These are phyloP conservation scores for Corniculantispora saksenae DNA, from an alignment of 2,329 filamentous ascomycete species.

Conservation along the genomic window DNA sequence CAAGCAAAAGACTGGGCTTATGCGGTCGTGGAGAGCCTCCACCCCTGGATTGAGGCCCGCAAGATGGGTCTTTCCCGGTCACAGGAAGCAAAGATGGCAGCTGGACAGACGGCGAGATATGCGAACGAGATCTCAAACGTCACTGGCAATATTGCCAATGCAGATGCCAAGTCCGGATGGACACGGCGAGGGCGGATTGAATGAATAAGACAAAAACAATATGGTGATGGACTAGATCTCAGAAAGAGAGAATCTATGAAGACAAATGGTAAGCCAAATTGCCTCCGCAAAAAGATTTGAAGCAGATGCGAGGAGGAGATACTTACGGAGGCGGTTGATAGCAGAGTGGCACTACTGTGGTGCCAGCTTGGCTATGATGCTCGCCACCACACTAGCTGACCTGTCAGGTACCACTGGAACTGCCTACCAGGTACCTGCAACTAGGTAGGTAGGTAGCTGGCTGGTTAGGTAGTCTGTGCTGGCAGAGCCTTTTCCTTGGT, in stretches of 20 bases:
- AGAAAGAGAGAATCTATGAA: not conserved
- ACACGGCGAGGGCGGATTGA: not conserved
- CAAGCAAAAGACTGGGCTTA: not conserved
- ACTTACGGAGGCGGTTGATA: not conserved
- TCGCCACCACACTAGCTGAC: not conserved
- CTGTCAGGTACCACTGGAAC: not conserved
- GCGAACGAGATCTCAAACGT: not conserved
- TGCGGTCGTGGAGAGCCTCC: slow-evolving; percentile 14
- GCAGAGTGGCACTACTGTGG: not conserved
- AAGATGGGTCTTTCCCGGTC: slow-evolving; percentile 3
- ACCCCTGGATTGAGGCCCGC: slow-evolving; percentile 7
- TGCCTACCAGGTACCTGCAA: not conserved
- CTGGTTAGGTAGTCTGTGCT: not conserved
- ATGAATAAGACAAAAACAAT: not conserved
- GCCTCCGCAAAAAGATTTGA: not conserved
- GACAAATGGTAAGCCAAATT: not conserved
- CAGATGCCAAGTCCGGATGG: not conserved
- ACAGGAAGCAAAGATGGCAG: not conserved
- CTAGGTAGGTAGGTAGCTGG: too few relatives aligned
- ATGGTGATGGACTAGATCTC: not conserved
- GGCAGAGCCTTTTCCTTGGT: not conserved
- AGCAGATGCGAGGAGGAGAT: slow-evolving; percentile 2
- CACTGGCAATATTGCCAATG: not conserved
- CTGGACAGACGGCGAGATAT: not conserved
- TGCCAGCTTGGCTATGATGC: not conserved